These are phyloP conservation scores for Cordyceps militaris DNA, from an alignment of 2,329 filamentous ascomycete genomes.

Conservation along the genomic window DNA sequence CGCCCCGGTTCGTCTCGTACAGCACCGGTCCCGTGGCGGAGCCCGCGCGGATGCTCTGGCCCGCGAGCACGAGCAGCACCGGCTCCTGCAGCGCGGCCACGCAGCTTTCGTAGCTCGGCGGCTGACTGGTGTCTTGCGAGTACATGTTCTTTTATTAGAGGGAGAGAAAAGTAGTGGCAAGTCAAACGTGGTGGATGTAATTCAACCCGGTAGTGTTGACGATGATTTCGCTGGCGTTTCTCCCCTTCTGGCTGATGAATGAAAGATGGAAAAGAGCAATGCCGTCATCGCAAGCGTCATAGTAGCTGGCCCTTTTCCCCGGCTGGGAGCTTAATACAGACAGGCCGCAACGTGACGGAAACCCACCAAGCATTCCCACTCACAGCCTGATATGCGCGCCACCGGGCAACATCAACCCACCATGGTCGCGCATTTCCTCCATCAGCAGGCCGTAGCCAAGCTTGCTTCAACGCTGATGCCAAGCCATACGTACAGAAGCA, in stretches of 20 bases:
- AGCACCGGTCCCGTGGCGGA: conserved; percentile 17
- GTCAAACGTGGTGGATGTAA: too few relatives aligned
- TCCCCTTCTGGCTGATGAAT: too few relatives aligned
- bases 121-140: neutral
- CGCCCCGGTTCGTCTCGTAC: conserved; percentile 22
- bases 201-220: too few relatives aligned
- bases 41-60: conserved; percentile 20
- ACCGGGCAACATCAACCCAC: neutral
- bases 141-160: neutral
- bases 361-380: neutral
- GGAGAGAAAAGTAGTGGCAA: neutral
- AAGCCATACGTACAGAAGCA: neutral
- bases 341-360: neutral
- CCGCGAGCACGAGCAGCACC: conserved; percentile 20
- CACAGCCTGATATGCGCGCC: neutral
- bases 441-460: too few relatives aligned
- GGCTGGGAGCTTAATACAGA: too few relatives aligned
- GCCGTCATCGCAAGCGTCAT: too few relatives aligned
- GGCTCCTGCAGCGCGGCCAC: conserved; percentile 17
- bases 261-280: too few relatives aligned
- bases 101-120: conserved; percentile 6
- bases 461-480: neutral
- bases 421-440: too few relatives aligned
- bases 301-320: too few relatives aligned
- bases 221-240: too few relatives aligned